Conservation (phyloP, 164 flowering plant genomes). For the Vitis cinerea region DNA sequence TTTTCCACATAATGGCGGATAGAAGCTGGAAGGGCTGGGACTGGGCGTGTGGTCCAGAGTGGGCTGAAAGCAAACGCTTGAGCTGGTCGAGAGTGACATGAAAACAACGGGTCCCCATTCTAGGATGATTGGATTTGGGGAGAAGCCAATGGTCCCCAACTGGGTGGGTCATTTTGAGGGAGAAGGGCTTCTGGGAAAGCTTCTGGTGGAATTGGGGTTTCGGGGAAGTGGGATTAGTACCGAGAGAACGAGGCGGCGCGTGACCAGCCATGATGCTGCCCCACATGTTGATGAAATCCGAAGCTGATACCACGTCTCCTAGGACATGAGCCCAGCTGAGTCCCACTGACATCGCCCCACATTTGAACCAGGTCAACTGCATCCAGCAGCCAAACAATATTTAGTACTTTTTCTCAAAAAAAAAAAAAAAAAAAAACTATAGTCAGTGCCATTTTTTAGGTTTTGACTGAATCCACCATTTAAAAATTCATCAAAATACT, state of each 20-base stretch:
- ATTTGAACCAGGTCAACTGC: slow-evolving; percentile 75
- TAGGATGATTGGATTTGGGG: slow-evolving; percentile 18
- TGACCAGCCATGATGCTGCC: slow-evolving; percentile 35
- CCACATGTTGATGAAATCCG: slow-evolving; percentile 55
- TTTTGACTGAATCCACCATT: no score
- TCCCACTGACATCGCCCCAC: slow-evolving; percentile 73
- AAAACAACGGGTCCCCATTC: slow-evolving; percentile 44
- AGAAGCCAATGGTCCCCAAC: slow-evolving; percentile 53
- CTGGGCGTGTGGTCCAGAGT: slow-evolving; percentile 8
- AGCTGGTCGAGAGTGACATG: slow-evolving; percentile 37
- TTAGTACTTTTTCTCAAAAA: background rate
- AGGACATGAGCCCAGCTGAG: slow-evolving; percentile 78
- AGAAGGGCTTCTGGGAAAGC: slow-evolving; percentile 14
- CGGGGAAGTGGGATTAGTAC: background rate
- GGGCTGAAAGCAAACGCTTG: slow-evolving; percentile 24
- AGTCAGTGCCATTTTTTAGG: no score
- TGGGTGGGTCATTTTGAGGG: slow-evolving; percentile 40
- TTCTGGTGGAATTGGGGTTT: background rate
- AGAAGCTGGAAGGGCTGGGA: slow-evolving; percentile 44
- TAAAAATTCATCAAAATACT: no score
- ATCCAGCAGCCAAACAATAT: background rate
- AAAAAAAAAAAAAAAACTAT: background rate
- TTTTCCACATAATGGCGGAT: slow-evolving; percentile 61
- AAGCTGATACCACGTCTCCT: slow-evolving; percentile 65
- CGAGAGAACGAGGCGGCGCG: slow-evolving; percentile 12